phyloP scores from a whole-genome alignment of 768 basidiomycete species.

The Trametes maxima region DNA sequence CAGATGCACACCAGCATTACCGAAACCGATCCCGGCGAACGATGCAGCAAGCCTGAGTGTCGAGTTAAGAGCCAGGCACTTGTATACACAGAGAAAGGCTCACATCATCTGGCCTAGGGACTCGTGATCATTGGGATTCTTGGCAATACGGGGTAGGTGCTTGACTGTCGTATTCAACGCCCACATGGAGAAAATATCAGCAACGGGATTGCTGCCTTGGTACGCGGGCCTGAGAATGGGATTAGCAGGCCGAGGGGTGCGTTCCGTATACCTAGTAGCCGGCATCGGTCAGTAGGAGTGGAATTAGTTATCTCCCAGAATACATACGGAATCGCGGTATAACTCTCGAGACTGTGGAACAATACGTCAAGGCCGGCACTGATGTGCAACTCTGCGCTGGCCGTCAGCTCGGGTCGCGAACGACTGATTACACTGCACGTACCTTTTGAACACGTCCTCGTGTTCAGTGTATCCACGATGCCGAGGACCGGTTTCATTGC shows the following conservation, averaged over 20 bases:
- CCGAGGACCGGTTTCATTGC: slow-evolving; percentile 88
- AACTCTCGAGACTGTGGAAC: slow-evolving; percentile 95
- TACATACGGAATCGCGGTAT: slow-evolving; percentile 87
- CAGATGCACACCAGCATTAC: slow-evolving; percentile 90
- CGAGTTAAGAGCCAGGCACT: not conserved
- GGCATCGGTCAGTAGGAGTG: slow-evolving; percentile 21
- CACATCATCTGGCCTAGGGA: slow-evolving; percentile 92
- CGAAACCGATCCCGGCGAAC: slow-evolving; percentile 94
- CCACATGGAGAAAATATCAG: slow-evolving; percentile 96
- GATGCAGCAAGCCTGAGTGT: slow-evolving; percentile 77
- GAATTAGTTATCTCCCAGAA: not conserved
- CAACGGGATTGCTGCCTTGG: slow-evolving; percentile 91
- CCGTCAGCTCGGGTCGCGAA: not conserved
- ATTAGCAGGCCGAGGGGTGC: slow-evolving; percentile 86
- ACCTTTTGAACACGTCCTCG: slow-evolving; percentile 75
- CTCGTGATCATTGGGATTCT: slow-evolving; percentile 75
- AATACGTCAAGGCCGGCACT: slow-evolving; percentile 94
- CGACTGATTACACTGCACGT: not conserved
- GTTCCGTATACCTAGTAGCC: slow-evolving; percentile 79
- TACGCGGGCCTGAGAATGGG: slow-evolving; percentile 91
- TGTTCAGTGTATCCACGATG: slow-evolving; percentile 86
- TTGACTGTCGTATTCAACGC: slow-evolving; percentile 87
- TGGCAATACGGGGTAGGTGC: slow-evolving; percentile 85
- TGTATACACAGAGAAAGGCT: slow-evolving; percentile 24
- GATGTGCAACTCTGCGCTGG: slow-evolving; percentile 72